Base-by-base conservation (phyloP, 306 rosid species). In the Adenanthera pavonina region DNA sequence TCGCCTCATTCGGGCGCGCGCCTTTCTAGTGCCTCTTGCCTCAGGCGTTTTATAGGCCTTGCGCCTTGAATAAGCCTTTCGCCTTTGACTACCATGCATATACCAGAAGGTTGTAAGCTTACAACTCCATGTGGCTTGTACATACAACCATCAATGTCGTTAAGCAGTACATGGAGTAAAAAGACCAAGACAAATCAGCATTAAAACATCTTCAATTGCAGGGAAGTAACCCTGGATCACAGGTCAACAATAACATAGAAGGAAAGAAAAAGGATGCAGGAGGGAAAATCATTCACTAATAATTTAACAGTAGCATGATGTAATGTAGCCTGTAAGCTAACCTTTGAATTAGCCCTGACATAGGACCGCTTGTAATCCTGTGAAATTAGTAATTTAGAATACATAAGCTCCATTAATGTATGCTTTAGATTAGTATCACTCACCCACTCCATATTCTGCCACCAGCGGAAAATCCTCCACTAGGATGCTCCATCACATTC, bases 381-480 rank as follows among this genome's bases (percentile, higher is more conserved):
- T 78, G 61, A 82, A 33, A n/a, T 33, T 12, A 53, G 61, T 66
- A 75, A 17, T n/a, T 33, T 16, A 53, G 67, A 59, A 76, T 47
- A 74, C 41, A 33, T 35, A 40, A 72, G 80, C 15, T 36, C 16
- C 19, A 46, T 52, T 46, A 56, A 47, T 70, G 33, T 46, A 19
- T 66, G 57, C 61, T 54, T 75, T 35, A 80, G 76, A 75, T 71
- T 69, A 67, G 80, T 47, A 77, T 76, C 83, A 90, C 97, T 86
- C 85, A 92, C 98, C 98, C 99, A 84, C 97, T 93, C 15, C 98
- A 96, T 87, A 96, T 91, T 60, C 99, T 98, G 78, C 99, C 99
- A 85, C 99, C 99, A 82, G 99, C 98, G 73, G 99, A 96, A 86
- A 96, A 96, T 35, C 99, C 99, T 62, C 99, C 99, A 86, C 94